Base-by-base conservation (phyloP, 768 basidiomycete genomes). In the Rhodotorula sphaerocarpa region DNA sequence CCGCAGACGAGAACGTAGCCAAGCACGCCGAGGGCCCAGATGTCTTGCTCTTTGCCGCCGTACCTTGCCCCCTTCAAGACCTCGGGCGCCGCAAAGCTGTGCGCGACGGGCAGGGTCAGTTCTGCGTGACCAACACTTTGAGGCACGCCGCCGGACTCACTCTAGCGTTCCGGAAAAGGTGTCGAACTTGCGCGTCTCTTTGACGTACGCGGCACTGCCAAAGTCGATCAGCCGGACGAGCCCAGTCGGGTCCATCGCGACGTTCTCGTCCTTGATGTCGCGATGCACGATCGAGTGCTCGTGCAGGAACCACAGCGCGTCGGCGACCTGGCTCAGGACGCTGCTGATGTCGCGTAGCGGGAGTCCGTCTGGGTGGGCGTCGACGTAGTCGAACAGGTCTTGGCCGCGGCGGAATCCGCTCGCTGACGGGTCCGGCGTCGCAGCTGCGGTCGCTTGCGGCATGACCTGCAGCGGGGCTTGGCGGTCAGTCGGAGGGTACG, bases 1-100 rank as follows among this genome's bases (percentile, higher is more conserved):
- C 77, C 78, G 46, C 76, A 76, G 41, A 97, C 81, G 65, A 99
- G 82, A 59, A 99, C 93, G 75, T 91, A 99, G 18, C 86, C 90
- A 27, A 99, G 90, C 28, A 97, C 91, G 20, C 93, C 93, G 63
- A 93, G 88, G 0, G 93, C 93, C 92, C 93, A 99, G 5, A 96
- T 87, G 70, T 99, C 93, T 75, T 96, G 92, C 74, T 93, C 90
- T 73, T 91, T 92, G 41, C 93, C 95, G 67, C 87, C 82, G 75
- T 99, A 99, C 53, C 88, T 82, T 74, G 95, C 90, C 5, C 93
- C 93, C 23, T 90, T 84, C 34, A 99, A 77, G 59, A 99, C 97
- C 75, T 99, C 93, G 43, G 93, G 95, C 14, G 88, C 89, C 21
- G 93, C 93, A 73, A 96, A 97, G 75, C 71, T 72, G 57, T 33